Percentiles rank a stretch among this genome's conserved stretches.
Conservation (phyloP, 176 grass and related monocot species). For the Carex littledalei region DNA sequence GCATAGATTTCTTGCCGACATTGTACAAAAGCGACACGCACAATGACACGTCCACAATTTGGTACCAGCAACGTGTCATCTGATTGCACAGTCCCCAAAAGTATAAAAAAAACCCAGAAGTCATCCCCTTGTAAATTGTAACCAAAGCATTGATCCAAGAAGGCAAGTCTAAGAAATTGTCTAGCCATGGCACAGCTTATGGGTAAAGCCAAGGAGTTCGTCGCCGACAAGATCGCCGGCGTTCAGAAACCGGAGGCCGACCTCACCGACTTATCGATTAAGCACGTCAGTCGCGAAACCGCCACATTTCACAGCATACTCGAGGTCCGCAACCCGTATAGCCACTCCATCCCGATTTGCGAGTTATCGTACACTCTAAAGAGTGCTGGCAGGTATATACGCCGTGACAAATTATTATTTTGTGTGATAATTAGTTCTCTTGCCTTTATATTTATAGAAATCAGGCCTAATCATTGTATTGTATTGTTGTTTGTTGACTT, state of each 20-base stretch:
- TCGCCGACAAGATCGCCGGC: conserved; percentile 45
- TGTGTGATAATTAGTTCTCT: not conserved
- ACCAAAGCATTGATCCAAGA: not conserved
- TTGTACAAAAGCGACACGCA: not conserved
- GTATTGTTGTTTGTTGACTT: not conserved
- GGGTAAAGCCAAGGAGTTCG: conserved; percentile 59
- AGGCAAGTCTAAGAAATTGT: not conserved
- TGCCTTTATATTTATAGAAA: not conserved
- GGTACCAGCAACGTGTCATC: not conserved
- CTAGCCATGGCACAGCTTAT: conserved; percentile 44
- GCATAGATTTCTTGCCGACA: not conserved
- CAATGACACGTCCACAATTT: not conserved
- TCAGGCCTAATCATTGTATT: not conserved
- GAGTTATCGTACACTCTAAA: conserved; percentile 61
- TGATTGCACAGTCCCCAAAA: not conserved
- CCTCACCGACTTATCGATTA: conserved; percentile 40
- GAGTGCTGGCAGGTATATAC: conserved; percentile 35
- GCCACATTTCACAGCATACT: conserved; percentile 35
- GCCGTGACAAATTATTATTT: not conserved
- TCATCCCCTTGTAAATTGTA: too few species aligned
- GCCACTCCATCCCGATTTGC: conserved; percentile 59
- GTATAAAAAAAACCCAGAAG: too few species aligned
- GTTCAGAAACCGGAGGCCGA: conserved; percentile 64
- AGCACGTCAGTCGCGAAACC: conserved; percentile 34
- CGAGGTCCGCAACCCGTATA: conserved; percentile 58